These are phyloP conservation scores for Cladosporium sp. DNA, from an alignment of 2,329 filamentous ascomycete genomes.

Conservation along the genomic window DNA sequence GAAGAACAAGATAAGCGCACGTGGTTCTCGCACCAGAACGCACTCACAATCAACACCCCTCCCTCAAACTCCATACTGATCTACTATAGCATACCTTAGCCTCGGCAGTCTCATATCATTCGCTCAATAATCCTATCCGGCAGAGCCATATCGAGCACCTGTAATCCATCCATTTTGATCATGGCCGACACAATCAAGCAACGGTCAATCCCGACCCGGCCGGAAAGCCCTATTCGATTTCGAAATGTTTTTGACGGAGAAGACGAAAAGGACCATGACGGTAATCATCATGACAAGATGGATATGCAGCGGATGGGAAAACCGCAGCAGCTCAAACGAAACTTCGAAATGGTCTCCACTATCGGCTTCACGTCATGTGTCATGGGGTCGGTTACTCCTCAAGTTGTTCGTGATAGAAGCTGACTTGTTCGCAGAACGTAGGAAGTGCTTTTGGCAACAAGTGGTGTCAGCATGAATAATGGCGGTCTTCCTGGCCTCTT, in stretches of 20 bases:
- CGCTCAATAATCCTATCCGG: too few relatives aligned
- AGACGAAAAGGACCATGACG: background rate
- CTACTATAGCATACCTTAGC: too few relatives aligned
- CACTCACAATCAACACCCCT: too few relatives aligned
- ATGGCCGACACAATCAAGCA: too few relatives aligned
- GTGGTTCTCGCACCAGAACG: too few relatives aligned
- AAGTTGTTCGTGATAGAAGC: background rate
- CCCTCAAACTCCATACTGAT: too few relatives aligned
- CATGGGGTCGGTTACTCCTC: background rate
- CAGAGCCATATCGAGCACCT: too few relatives aligned
- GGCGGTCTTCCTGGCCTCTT: conserved; percentile 7
- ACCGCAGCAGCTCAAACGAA: background rate
- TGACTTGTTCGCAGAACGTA: background rate
- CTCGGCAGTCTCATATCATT: too few relatives aligned
- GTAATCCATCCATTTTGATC: too few relatives aligned
- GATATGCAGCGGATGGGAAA: conserved; percentile 9
- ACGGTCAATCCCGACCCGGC: too few relatives aligned
- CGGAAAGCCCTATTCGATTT: too few relatives aligned
- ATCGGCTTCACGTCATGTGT: conserved; percentile 6
- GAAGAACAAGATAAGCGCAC: too few relatives aligned
- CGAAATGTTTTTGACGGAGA: background rate
- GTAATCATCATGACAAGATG: background rate
- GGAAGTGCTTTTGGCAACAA: conserved; percentile 9
- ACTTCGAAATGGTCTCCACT: conserved; percentile 1
- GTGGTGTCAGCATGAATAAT: conserved; percentile 4